These are phyloP conservation scores for Fusarium sp. DNA, from an alignment of 2,329 filamentous ascomycete genomes.

Conservation along the genomic window DNA sequence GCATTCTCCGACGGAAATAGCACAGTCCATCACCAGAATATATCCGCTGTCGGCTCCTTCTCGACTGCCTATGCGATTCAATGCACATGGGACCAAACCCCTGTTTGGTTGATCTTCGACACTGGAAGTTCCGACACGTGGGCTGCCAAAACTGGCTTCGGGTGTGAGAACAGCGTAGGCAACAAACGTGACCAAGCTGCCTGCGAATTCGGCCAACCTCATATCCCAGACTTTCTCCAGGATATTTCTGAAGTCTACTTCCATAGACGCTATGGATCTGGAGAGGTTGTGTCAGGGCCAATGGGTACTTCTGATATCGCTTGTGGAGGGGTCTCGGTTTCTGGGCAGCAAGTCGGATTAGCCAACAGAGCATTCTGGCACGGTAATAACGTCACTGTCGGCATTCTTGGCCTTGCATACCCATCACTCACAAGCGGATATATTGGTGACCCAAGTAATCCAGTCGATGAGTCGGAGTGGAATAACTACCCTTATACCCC, in stretches of 20 bases:
- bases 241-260: slow-evolving; percentile 58
- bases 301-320: slow-evolving; percentile 61
- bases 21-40: slow-evolving; percentile 50
- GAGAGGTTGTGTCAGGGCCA: slow-evolving; percentile 60
- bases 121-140: slow-evolving; percentile 66
- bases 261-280: slow-evolving; percentile 60
- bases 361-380: slow-evolving; percentile 63
- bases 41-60: slow-evolving; percentile 52
- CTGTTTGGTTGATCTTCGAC: slow-evolving; percentile 59
- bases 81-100: slow-evolving; percentile 54
- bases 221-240: slow-evolving; percentile 55
- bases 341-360: slow-evolving; percentile 60
- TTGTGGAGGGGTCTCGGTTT: slow-evolving; percentile 59
- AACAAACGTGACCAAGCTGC: slow-evolving; percentile 45
- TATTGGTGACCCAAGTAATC: slow-evolving; percentile 53
- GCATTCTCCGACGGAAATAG: slow-evolving; percentile 27
- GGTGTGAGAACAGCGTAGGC: slow-evolving; percentile 55
- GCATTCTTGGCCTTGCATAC: slow-evolving; percentile 64
- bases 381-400: slow-evolving; percentile 64
- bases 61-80: slow-evolving; percentile 58
- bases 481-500: slow-evolving; percentile 59
- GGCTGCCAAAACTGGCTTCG: slow-evolving; percentile 56
- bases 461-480: slow-evolving; percentile 53
- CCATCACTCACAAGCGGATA: slow-evolving; percentile 63
- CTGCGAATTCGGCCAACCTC: slow-evolving; percentile 57